phyloP scores from a whole-genome alignment of 164 flowering plant species.

The Aristolochia californica region DNA sequence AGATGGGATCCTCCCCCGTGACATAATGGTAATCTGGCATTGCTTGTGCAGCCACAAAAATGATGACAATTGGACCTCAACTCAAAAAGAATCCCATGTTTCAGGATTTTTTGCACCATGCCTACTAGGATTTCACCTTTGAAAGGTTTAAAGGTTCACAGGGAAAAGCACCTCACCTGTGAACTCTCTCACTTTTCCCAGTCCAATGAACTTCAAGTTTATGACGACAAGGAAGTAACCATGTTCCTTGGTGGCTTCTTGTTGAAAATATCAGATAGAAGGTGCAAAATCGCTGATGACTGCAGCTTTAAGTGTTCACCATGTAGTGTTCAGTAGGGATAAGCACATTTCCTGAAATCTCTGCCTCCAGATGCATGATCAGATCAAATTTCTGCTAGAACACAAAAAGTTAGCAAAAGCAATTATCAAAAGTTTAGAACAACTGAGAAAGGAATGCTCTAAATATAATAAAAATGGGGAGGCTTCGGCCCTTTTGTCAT shows the following conservation, averaged over 20 bases:
- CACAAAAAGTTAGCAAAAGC: too few species aligned
- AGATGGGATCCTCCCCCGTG: slow-evolving; percentile 57
- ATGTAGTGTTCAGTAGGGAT: slow-evolving; percentile 17
- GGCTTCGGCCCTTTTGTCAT: too few species aligned
- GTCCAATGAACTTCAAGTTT: slow-evolving; percentile 42
- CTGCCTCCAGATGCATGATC: slow-evolving; percentile 18
- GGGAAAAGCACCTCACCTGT: slow-evolving; percentile 73
- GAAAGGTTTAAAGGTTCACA: slow-evolving; percentile 57
- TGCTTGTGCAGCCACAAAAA: slow-evolving; percentile 41
- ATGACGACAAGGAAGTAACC: slow-evolving; percentile 61
- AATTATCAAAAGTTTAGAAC: too few species aligned
- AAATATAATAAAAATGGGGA: too few species aligned
- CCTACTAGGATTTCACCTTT: slow-evolving; percentile 61
- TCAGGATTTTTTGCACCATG: slow-evolving; percentile 41
- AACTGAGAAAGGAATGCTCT: too few species aligned
- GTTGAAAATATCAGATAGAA: slow-evolving; percentile 44
- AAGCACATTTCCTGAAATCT: slow-evolving; percentile 19
- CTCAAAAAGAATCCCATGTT: slow-evolving; percentile 63
- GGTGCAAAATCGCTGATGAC: slow-evolving; percentile 32
- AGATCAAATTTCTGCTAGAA: not conserved
- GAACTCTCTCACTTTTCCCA: slow-evolving; percentile 43
- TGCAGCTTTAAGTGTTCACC: slow-evolving; percentile 32
- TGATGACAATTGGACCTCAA: slow-evolving; percentile 58
- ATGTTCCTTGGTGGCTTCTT: slow-evolving; percentile 50
- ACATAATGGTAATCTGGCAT: slow-evolving; percentile 51